These are phyloP conservation scores for Nannochloropsis oceanica DNA, from an alignment of 108 stramenopile species.

Conservation along the genomic window DNA sequence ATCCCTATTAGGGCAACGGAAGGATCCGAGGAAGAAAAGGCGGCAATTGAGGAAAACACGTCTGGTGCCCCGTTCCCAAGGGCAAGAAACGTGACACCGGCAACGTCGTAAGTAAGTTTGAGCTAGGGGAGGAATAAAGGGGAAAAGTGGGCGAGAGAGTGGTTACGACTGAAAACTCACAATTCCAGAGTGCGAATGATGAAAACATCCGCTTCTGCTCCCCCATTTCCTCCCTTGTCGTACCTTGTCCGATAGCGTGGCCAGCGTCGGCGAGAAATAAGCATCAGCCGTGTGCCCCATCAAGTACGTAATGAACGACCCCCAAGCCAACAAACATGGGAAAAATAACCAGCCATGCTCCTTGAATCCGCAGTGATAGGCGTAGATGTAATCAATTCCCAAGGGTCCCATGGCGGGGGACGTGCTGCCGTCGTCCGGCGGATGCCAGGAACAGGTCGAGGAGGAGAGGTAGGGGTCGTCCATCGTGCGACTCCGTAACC, in stretches of 20 bases:
- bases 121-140: slow-evolving; percentile 27
- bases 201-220: neutral
- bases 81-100: slow-evolving; percentile 84
- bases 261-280: slow-evolving; percentile 76
- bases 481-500: neutral
- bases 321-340: neutral
- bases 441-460: neutral
- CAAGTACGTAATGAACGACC: slow-evolving; percentile 56
- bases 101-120: slow-evolving; percentile 77
- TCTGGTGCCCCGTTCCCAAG: slow-evolving; percentile 96
- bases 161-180: neutral
- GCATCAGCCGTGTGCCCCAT: slow-evolving; percentile 85
- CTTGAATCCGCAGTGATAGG: neutral
- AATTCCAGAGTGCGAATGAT: neutral
- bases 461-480: neutral
- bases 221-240: neutral
- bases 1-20: slow-evolving; percentile 53
- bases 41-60: slow-evolving; percentile 71
- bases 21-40: slow-evolving; percentile 37
- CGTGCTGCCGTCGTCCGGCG: neutral
- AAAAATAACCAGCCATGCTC: neutral
- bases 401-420: neutral
- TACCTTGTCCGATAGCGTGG: slow-evolving; percentile 57
- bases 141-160: neutral
- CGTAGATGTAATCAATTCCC: slow-evolving; percentile 2